Evolutionary conservation across 106 monocot genomes (phyloP).

Genomic region (Allium fistulosum): DNA sequence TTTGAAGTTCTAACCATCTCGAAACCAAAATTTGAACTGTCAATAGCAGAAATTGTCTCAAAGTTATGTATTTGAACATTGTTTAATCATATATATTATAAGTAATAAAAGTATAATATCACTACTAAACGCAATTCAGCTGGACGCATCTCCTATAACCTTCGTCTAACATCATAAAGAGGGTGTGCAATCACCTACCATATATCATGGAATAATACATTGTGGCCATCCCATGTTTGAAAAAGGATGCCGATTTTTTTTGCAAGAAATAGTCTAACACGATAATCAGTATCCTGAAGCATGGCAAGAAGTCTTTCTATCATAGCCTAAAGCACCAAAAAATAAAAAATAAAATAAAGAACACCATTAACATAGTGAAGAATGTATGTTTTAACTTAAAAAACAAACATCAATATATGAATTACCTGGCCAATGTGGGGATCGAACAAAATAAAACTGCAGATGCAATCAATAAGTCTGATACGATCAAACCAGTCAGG

Average conservation of each 20-base stretch:
- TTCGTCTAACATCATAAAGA: background rate
- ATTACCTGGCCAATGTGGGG: slow-evolving; percentile 74
- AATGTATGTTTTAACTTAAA: background rate
- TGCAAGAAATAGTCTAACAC: slow-evolving; percentile 80
- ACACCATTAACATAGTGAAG: background rate
- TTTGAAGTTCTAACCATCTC: slow-evolving; percentile 60
- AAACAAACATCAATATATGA: background rate
- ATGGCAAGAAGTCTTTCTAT: slow-evolving; percentile 60
- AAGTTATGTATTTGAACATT: background rate
- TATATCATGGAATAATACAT: slow-evolving; percentile 83
- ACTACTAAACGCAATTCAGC: background rate
- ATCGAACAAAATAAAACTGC: slow-evolving; percentile 56
- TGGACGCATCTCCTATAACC: background rate
- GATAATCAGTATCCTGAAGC: slow-evolving; percentile 86
- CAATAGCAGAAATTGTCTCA: background rate
- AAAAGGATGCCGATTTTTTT: slow-evolving; percentile 70
- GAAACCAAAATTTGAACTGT: slow-evolving; percentile 73
- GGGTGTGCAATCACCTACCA: slow-evolving; percentile 33
- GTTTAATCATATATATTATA: background rate
- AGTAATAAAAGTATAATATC: background rate
- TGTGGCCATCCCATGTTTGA: slow-evolving; percentile 95
- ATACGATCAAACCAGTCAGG: slow-evolving; percentile 65
- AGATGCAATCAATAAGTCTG: slow-evolving; percentile 74
- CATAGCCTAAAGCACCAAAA: slow-evolving; percentile 41
- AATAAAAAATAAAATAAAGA: background rate